Base-by-base conservation (phyloP, 129 eudicot genomes). In the Flaveria ramosissima region DNA sequence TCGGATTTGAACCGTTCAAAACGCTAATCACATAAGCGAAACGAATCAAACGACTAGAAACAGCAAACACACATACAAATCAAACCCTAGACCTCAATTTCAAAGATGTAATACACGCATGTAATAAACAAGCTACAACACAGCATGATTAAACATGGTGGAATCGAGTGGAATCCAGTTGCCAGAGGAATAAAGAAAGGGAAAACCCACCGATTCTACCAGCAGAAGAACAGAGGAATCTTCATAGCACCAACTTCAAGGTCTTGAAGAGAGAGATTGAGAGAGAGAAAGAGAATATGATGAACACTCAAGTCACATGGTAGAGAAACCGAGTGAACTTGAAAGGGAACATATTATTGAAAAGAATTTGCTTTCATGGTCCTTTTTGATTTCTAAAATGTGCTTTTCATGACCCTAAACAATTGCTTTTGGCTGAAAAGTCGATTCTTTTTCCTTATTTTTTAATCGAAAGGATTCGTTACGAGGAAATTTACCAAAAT, bases 241-340 rank as follows among this genome's bases (percentile, higher is more conserved):
- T 78, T 71, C 82, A 78, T 70, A 78, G 60, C 71, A 78, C 39
- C 82, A 59, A 78, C 77, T 78, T 59, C 77, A 78, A 78, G 65
- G 82, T 71, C 73, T 64, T 76, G 73, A 16, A 56, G 24, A 12
- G 68, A 41, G 68, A 68, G 73, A 48, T 51, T 48, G 64, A 57
- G 77, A 27, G 76, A 53, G 75, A 73, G 75, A 68, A 70, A 56
- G 56, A 65, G 69, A 42, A 74, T 67, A 81, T 39, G 60, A 78
- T 71, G 72, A 72, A 50, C 68, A 79, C 77, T 47, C 66, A 23
- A 60, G 48, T 79, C 83, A 79, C 83, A 79, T 79, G 83, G 83
- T 79, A 20, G 48, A 62, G 83, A 79, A 72, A 79, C 78, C 83
- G 83, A 72, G 78, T 79, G 74, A 79, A 79, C 21, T 72, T 79